These are phyloP conservation scores for Setomelanomma holmii DNA, from an alignment of 2,329 filamentous ascomycete genomes.

Conservation along the genomic window DNA sequence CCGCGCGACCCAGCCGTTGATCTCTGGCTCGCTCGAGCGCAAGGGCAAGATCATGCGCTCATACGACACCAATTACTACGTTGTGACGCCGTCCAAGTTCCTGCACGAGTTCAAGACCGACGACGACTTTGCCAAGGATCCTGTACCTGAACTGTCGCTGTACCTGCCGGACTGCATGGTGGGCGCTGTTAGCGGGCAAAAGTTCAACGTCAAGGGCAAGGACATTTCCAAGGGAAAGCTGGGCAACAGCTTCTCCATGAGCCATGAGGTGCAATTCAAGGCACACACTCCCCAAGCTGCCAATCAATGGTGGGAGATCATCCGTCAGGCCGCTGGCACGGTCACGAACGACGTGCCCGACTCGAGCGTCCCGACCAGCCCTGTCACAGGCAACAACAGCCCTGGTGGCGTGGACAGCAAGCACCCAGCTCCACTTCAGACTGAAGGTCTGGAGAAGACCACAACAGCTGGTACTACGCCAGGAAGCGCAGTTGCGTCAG, in stretches of 20 bases:
- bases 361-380: constrained; percentile 45
- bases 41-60: constrained; percentile 87
- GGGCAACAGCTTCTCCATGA: constrained; percentile 80
- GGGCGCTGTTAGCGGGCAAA: constrained; percentile 74
- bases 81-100: constrained; percentile 85
- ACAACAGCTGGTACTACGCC: constrained; percentile 22
- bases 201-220: constrained; percentile 96
- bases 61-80: constrained; percentile 85
- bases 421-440: constrained; percentile 42
- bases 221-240: constrained; percentile 80
- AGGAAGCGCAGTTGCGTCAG: constrained; percentile 17
- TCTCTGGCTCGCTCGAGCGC: constrained; percentile 87
- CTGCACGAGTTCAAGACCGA: constrained; percentile 96
- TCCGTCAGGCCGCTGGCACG: constrained; percentile 66
- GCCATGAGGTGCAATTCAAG: constrained; percentile 84
- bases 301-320: constrained; percentile 81
- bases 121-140: constrained; percentile 75
- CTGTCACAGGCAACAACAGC: constrained; percentile 33
- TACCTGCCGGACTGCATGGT: constrained; percentile 91
- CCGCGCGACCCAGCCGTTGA: constrained; percentile 76
- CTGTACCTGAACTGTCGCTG: constrained; percentile 83
- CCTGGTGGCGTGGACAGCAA: constrained; percentile 17
- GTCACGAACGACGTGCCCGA: constrained; percentile 52
- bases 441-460: constrained; percentile 37
- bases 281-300: constrained; percentile 82